Conservation (phyloP, 495 filamentous ascomycete genomes). For the Talaromyces stipitatus region DNA sequence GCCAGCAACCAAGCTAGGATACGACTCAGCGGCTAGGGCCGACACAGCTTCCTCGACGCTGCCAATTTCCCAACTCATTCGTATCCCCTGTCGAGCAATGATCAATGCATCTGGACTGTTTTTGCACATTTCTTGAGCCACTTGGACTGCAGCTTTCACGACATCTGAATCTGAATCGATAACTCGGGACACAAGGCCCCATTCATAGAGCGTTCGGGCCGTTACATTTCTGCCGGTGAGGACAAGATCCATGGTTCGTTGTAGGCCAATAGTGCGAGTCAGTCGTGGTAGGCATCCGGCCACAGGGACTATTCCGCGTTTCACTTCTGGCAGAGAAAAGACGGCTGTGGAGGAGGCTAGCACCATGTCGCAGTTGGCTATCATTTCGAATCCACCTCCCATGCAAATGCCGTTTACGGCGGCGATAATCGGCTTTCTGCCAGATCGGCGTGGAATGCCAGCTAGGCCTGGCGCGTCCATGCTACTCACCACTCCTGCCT, state of each 20-base stretch:
- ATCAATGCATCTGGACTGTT: conserved; percentile 70
- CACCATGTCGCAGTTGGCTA: conserved; percentile 63
- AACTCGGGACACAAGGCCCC: conserved; percentile 67
- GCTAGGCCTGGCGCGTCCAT: conserved; percentile 45
- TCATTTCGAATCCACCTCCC: conserved; percentile 70
- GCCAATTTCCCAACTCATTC: conserved; percentile 57
- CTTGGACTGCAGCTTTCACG: conserved; percentile 46
- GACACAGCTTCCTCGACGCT: conserved; percentile 58
- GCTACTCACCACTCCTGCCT: conserved; percentile 27
- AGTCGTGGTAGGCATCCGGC: conserved; percentile 67
- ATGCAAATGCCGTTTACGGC: conserved; percentile 71
- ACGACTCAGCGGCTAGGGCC: conserved; percentile 50
- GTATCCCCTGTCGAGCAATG: conserved; percentile 56
- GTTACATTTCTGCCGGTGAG: conserved; percentile 52
- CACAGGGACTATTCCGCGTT: conserved; percentile 60
- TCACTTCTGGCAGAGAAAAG: conserved; percentile 62
- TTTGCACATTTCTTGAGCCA: conserved; percentile 29
- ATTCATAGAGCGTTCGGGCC: conserved; percentile 52
- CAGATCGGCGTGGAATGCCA: conserved; percentile 43
- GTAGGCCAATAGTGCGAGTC: conserved; percentile 56
- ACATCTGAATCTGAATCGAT: conserved; percentile 35
- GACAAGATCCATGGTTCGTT: conserved; percentile 65
- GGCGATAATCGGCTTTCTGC: conserved; percentile 55
- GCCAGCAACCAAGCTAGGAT: conserved; percentile 49
- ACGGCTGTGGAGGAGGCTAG: conserved; percentile 45